Conservation (phyloP, 192 early-diverging fungal species). For the Dissophora globulifera region DNA sequence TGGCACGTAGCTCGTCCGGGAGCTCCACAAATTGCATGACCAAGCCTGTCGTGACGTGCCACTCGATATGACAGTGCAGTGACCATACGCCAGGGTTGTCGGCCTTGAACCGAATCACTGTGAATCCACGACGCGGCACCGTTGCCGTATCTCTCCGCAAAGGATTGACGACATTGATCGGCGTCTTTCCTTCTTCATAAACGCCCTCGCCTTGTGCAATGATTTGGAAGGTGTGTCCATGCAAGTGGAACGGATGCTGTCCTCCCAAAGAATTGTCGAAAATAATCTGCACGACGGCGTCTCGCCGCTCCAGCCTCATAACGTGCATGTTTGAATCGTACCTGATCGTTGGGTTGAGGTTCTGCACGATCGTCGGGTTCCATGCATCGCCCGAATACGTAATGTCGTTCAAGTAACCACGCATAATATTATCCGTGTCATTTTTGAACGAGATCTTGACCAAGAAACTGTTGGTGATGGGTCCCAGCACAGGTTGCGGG, state of each 20-base stretch:
- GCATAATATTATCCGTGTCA: slow-evolving; percentile 19
- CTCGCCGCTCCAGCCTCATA: slow-evolving; percentile 23
- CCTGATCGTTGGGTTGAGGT: slow-evolving; percentile 26
- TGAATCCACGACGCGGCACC: slow-evolving; percentile 44
- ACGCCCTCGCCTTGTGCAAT: slow-evolving; percentile 52
- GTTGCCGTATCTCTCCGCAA: slow-evolving; percentile 54
- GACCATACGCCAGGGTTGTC: slow-evolving; percentile 62
- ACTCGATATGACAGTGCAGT: slow-evolving; percentile 63
- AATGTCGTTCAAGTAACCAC: slow-evolving; percentile 22
- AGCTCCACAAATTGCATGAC: slow-evolving; percentile 54
- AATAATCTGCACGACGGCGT: slow-evolving; percentile 45
- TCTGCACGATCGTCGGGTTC: slow-evolving; percentile 48
- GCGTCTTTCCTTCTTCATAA: slow-evolving; percentile 38
- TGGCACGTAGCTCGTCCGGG: slow-evolving; percentile 44
- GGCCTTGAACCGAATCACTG: slow-evolving; percentile 54
- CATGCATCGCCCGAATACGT: slow-evolving; percentile 25
- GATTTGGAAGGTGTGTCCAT: slow-evolving; percentile 60
- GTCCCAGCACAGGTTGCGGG: slow-evolving; percentile 29
- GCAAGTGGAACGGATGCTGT: slow-evolving; percentile 57
- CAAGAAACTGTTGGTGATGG: slow-evolving; percentile 27
- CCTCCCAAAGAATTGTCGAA: slow-evolving; percentile 22
- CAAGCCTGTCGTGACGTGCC: slow-evolving; percentile 61
- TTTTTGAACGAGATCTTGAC: slow-evolving; percentile 29
- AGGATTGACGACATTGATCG: slow-evolving; percentile 45
- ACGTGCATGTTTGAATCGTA: slow-evolving; percentile 27